phyloP scores from a whole-genome alignment of 176 grass and related monocot genomes.

The Eragrostis curvula region DNA sequence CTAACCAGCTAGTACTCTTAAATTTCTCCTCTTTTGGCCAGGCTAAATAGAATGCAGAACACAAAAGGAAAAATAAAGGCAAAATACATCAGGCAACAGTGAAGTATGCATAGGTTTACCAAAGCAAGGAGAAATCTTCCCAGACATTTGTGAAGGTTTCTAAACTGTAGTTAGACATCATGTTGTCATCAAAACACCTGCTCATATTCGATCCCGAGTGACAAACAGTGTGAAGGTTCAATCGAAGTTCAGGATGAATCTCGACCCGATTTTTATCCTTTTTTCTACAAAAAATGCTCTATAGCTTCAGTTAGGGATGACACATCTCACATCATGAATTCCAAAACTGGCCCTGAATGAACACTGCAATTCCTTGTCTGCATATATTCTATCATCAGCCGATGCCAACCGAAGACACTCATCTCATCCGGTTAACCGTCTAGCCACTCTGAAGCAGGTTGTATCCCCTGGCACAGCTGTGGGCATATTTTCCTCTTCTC shows the following conservation, averaged over 20 bases:
- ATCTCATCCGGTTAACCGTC: neutral
- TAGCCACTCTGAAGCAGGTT: neutral
- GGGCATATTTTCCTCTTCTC: neutral
- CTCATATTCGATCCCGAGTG: neutral
- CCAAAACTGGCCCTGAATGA: neutral
- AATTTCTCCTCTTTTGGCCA: too few relatives aligned
- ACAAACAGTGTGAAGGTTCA: too few relatives aligned
- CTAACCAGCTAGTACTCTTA: too few relatives aligned
- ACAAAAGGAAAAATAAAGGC: too few relatives aligned
- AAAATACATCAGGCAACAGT: neutral
- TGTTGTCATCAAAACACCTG: neutral
- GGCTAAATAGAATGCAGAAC: too few relatives aligned
- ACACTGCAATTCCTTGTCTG: neutral
- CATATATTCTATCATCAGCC: slow-evolving; percentile 12
- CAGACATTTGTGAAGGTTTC: neutral
- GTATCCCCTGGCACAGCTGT: slow-evolving; percentile 21
- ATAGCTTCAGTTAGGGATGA: neutral
- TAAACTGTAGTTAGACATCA: slow-evolving; percentile 18
- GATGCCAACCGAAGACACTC: slow-evolving; percentile 15
- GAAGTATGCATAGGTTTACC: neutral
- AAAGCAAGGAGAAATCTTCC: neutral
- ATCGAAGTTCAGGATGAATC: neutral
- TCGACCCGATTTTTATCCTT: neutral
- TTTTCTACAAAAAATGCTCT: slow-evolving; percentile 1
- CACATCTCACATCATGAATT: slow-evolving; percentile 7